Evolutionary conservation across 148 eudicot species (phyloP).

Genomic region (Rhododendron williamsianum): DNA sequence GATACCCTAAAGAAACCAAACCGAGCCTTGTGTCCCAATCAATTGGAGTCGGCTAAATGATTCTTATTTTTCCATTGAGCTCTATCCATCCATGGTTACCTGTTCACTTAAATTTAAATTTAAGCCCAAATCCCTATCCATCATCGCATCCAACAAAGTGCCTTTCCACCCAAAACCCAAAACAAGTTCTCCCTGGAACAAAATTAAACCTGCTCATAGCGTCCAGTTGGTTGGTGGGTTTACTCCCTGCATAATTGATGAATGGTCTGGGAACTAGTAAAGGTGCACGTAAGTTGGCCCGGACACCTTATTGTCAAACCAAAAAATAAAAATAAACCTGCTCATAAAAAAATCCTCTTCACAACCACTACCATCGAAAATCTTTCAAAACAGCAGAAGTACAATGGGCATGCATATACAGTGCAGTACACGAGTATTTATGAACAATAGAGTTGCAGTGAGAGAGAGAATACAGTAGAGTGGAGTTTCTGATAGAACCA

Average conservation of each 20-base stretch:
- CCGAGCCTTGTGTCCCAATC: too few relatives aligned
- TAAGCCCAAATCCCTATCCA: neutral
- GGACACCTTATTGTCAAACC: neutral
- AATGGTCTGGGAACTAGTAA: too few relatives aligned
- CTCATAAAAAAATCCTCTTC: too few relatives aligned
- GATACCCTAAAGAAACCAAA: neutral
- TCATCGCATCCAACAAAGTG: neutral
- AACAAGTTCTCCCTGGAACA: neutral
- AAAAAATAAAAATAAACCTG: too few relatives aligned
- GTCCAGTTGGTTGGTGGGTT: neutral
- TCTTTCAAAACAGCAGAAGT: neutral
- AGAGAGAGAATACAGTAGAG: constrained; percentile 51
- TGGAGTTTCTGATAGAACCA: constrained; percentile 82
- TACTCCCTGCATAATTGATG: neutral
- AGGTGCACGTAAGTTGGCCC: too few relatives aligned
- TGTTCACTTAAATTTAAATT: neutral
- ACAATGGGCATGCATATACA: neutral
- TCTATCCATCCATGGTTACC: neutral
- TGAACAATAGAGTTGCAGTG: neutral
- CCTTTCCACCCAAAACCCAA: neutral
- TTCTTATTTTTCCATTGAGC: neutral
- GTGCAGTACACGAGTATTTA: neutral
- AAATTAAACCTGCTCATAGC: neutral
- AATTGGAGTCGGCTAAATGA: neutral
- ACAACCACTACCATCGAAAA: too few relatives aligned